phyloP scores from a whole-genome alignment of 345 rosid genomes.

The Capsella bursapastoris region DNA sequence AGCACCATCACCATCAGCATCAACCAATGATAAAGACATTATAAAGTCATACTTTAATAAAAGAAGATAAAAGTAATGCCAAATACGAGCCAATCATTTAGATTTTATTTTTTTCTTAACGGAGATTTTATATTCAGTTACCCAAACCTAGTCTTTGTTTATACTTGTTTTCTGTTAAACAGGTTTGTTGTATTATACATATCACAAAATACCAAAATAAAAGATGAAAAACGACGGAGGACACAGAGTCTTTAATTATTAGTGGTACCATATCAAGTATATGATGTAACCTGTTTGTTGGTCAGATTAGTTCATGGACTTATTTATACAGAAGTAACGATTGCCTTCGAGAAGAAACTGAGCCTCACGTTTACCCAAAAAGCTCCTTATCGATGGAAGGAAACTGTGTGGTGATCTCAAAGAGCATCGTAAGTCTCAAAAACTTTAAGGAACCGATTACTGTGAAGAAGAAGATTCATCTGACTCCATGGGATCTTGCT shows the following conservation, averaged over 20 bases:
- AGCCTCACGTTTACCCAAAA: neutral
- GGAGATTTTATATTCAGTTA: neutral
- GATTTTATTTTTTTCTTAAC: neutral
- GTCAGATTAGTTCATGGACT: neutral
- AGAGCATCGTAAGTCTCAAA: constrained; percentile 28
- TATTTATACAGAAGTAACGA: neutral
- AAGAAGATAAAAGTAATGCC: neutral
- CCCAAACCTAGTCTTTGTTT: neutral
- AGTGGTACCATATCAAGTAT: neutral
- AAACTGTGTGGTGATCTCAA: constrained; percentile 31
- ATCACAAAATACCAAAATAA: neutral
- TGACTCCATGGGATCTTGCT: constrained; percentile 47
- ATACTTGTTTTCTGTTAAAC: neutral
- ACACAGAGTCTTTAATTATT: neutral
- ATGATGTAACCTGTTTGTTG: neutral
- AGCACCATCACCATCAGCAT: no score
- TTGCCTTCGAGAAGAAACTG: neutral
- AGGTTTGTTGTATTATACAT: neutral
- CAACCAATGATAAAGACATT: no score
- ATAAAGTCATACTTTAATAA: no score
- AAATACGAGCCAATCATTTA: neutral
- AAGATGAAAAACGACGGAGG: neutral
- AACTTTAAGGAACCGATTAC: neutral
- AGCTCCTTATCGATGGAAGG: constrained; percentile 27
- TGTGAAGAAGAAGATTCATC: constrained; percentile 36